Percentiles rank a stretch among this genome's conserved stretches.
Evolutionary conservation across 2,329 filamentous ascomycete species (phyloP).

Genomic region (Ophiostoma novo-ulmi): DNA sequence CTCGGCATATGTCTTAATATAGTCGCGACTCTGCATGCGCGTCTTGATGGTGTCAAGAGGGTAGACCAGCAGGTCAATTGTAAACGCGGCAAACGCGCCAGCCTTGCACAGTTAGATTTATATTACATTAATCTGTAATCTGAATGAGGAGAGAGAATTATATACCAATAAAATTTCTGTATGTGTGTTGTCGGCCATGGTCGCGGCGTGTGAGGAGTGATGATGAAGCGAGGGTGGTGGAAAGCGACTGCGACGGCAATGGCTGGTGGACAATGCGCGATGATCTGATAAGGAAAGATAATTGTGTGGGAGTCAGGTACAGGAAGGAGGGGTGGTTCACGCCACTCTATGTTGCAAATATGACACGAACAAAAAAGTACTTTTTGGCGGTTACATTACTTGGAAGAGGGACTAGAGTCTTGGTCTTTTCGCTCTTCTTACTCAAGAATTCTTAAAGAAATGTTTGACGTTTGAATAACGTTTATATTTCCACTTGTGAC

Average conservation of each 20-base stretch:
- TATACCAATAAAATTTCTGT: constrained; percentile 4
- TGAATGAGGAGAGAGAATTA: background rate
- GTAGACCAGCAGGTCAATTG: constrained; percentile 79
- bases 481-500: background rate
- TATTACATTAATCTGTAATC: background rate
- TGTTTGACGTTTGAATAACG: background rate
- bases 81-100: constrained; percentile 78
- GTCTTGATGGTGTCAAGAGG: constrained; percentile 89
- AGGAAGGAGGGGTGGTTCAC: background rate
- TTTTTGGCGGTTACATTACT: background rate
- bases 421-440: background rate
- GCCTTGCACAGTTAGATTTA: constrained; percentile 49
- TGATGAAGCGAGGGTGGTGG: background rate
- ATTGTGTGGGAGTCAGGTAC: background rate
- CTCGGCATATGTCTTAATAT: constrained; percentile 51
- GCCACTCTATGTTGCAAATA: background rate
- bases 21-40: constrained; percentile 72
- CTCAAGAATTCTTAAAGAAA: background rate
- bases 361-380: background rate
- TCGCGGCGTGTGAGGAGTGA: background rate
- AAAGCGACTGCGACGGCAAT: background rate
- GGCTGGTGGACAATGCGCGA: background rate
- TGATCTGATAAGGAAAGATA: constrained; percentile 15
- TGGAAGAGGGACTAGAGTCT: background rate
- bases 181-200: constrained; percentile 6